Base-by-base conservation (phyloP, 495 filamentous ascomycete species). In the Cryomyces antarcticus region DNA sequence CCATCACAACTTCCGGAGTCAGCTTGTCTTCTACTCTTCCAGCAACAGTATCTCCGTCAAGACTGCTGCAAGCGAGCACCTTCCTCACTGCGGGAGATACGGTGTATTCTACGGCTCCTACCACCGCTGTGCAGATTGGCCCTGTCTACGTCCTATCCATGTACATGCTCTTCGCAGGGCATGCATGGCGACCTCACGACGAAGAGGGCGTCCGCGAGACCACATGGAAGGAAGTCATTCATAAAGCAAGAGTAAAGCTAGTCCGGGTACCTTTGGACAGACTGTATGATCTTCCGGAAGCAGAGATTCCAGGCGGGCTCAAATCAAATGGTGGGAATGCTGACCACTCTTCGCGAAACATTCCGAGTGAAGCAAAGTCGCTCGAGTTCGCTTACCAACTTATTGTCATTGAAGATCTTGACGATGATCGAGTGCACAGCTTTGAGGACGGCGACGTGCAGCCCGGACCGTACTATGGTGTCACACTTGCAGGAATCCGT, bases 171-270 rank as follows among this genome's bases (percentile, higher is more conserved):
- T 99, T 96, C 55, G 68, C 74, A 9, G 76, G 84, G 13, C 86
- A 99, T 60, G 59, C 77, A 11, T 42, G 46, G 33, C 65, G 76
- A 27, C 69, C 68, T 5, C 68, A 78, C 39, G 67, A 79, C 42
- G 71, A 78, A 46, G 67, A 75, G 52, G 70, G 64, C 12, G 54
- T 77, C 33, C 68, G 82, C 37, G 78, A 87, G 50, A 77, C 81
- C 1, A 86, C 87, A 0, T 96, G 89, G 92, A 92, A 96, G 53
- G 92, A 99, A 55, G 86, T 93, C 36, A 85, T 96, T 42, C 85
- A 95, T 61, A 99, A 96, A 61, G 84, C 84, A 17, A 71, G 76
- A 37, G 72, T 95, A 7, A 84, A 86, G 46, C 69, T 99, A 7
- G 63, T 77, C 44, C 65, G 84, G 30, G 37, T 71, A 51, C 57